Percentiles rank a stretch among this genome's conserved stretches.
phyloP scores from a whole-genome alignment of 768 basidiomycete genomes.

The Lactarius sp. region DNA sequence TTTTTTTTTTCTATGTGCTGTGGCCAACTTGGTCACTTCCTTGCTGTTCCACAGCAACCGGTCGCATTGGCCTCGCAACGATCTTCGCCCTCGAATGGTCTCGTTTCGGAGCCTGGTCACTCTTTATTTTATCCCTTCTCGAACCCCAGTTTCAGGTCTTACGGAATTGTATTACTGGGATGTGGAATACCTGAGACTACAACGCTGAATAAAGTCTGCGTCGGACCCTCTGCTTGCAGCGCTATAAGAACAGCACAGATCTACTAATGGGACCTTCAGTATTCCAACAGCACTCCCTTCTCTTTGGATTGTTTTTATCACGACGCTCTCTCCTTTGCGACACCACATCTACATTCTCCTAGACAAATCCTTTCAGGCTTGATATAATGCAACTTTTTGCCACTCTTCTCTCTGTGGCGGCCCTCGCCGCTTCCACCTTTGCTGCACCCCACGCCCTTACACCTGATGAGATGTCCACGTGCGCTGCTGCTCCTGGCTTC shows the following conservation, averaged over 20 bases:
- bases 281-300: constrained; percentile 6
- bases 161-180: not conserved
- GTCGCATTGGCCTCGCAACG: no score
- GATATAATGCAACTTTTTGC: constrained; percentile 38
- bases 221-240: not conserved
- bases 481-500: constrained; percentile 28
- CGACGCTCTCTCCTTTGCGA: constrained; percentile 13
- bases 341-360: constrained; percentile 23
- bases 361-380: constrained; percentile 3
- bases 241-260: not conserved
- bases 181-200: not conserved
- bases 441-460: not conserved
- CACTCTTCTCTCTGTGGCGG: constrained; percentile 41
- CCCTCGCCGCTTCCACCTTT: constrained; percentile 30
- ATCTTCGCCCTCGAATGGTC: no score
- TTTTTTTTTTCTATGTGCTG: no score
- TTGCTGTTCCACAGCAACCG: no score
- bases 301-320: constrained; percentile 15
- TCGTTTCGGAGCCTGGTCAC: not conserved
- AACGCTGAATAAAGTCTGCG: not conserved
- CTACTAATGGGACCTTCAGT: not conserved
- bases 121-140: not conserved
- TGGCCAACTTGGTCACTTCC: no score
- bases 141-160: not conserved
- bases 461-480: not conserved